Evolutionary conservation across 208 protist genomes (phyloP), one percentile per base, ranked within the genome.

Genomic region (Trypanosomatidae sp.): DNA sequence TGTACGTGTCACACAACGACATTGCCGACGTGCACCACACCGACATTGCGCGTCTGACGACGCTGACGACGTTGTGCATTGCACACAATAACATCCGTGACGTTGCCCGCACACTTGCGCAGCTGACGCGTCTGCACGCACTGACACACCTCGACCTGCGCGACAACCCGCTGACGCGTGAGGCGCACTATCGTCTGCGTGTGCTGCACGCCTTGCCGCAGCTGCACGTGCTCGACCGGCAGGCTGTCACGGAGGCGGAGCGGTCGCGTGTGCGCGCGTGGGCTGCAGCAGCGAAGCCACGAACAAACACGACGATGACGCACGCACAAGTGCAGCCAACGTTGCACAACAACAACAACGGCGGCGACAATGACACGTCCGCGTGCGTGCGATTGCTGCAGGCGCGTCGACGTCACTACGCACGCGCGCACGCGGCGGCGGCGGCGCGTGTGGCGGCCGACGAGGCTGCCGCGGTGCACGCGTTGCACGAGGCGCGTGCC

Each of bases 221-320:
- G 47, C 27, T 89, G 6, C 61, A 78, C 43, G 57, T 87, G 35
- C 54, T 92, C 2, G 83, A 92, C 42, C 65, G 70, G 11, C 52
- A 51, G 26, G 35, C 42, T 8, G 57, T 92, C 21, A 74, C 59
- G 1, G 8, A 20, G 0, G 61, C 63, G 23, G 83, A 92, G 44
- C n/a, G n/a, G n/a, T n/a, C n/a, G n/a, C n/a, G n/a, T n/a, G n/a
- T n/a, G n/a, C n/a, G n/a, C n/a, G n/a, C n/a, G n/a, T n/a, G n/a
- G n/a, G n/a, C n/a, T n/a, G n/a, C n/a, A n/a, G n/a, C n/a, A n/a
- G n/a, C n/a, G n/a, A n/a, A n/a, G n/a, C n/a, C n/a, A n/a, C n/a
- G n/a, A n/a, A n/a, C n/a, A n/a, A n/a, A n/a, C n/a, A n/a, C n/a
- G n/a, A n/a, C n/a, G n/a, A n/a, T n/a, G n/a, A n/a, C n/a, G n/a